Evolutionary conservation across 768 basidiomycete species (phyloP).

Genomic region (Suillus sp.): DNA sequence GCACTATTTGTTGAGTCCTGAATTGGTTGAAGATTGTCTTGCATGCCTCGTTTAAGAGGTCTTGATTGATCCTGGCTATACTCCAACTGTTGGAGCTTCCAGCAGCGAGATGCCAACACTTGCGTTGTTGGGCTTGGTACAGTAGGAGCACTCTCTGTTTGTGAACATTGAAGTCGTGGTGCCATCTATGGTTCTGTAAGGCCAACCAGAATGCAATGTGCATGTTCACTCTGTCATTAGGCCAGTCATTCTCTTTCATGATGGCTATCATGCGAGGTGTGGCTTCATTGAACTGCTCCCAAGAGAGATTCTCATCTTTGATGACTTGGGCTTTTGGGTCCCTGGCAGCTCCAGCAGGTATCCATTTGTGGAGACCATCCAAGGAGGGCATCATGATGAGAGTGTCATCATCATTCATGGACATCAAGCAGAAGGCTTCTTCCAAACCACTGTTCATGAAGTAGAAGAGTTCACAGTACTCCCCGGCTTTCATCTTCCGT

Average conservation of each 20-base stretch:
- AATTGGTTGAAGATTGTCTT: neutral
- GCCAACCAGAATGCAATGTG: slow-evolving; percentile 14
- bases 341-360: neutral
- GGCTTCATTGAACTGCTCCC: slow-evolving; percentile 10
- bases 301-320: slow-evolving; percentile 3
- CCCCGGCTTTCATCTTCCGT: too few relatives aligned
- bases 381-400: neutral
- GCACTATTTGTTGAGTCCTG: neutral
- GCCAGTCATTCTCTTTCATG: slow-evolving; percentile 17
- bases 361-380: neutral
- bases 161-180: neutral
- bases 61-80: slow-evolving; percentile 7
- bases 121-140: slow-evolving; percentile 20
- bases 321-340: neutral
- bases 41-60: neutral
- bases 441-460: neutral
- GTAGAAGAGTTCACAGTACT: too few relatives aligned
- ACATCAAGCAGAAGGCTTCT: rapidly evolving
- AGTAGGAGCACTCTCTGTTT: slow-evolving; percentile 14
- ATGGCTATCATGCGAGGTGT: slow-evolving; percentile 14
- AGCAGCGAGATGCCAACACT: slow-evolving; percentile 11
- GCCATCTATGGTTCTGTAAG: slow-evolving; percentile 9
- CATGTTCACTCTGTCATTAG: slow-evolving; percentile 9
- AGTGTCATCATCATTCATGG: neutral
- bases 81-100: neutral